A percentile compares a stretch with the other conserved stretches of the same genome.
These are phyloP conservation scores for Monilinia aucupariae DNA, from an alignment of 2,329 filamentous ascomycete genomes.

Conservation along the genomic window DNA sequence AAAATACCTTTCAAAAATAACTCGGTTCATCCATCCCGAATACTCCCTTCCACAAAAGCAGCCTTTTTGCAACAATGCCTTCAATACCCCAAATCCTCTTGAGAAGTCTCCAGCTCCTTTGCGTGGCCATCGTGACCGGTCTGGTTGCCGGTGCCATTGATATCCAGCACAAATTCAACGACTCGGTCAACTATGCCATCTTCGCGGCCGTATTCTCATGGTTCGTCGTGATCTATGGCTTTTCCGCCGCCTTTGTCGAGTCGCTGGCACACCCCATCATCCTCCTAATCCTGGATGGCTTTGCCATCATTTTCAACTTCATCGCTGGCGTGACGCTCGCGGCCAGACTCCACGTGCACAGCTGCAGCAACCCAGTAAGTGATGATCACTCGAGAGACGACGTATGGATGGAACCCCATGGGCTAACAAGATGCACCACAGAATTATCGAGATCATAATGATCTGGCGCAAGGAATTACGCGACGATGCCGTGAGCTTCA, in stretches of 20 bases:
- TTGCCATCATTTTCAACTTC: conserved; percentile 61
- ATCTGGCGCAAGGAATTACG: conserved; percentile 55
- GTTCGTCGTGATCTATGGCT: conserved; percentile 59
- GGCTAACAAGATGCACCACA: conserved; percentile 19
- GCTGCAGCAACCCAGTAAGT: conserved; percentile 58
- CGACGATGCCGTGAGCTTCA: conserved; percentile 72
- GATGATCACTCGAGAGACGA: not conserved
- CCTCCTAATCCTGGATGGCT: conserved; percentile 50
- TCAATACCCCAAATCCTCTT: conserved; percentile 26
- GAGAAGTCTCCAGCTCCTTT: conserved; percentile 30
- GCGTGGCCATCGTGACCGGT: conserved; percentile 31
- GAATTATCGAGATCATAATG: conserved; percentile 43
- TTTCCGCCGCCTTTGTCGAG: conserved; percentile 51
- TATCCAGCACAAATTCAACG: conserved; percentile 55
- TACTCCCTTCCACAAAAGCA: not conserved
- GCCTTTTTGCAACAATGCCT: conserved; percentile 22
- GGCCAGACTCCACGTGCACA: conserved; percentile 61
- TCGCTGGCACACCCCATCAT: conserved; percentile 46
- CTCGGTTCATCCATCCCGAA: no score
- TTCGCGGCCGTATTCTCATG: conserved; percentile 64
- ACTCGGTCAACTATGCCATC: conserved; percentile 55
- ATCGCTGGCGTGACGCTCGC: conserved; percentile 65
- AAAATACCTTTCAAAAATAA: no score
- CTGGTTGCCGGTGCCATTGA: conserved; percentile 35
- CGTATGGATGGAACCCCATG: no score